Percentiles rank a stretch among this genome's conserved stretches.
phyloP scores from a whole-genome alignment of 768 basidiomycete species.

The Xerocomus potaroensis region DNA sequence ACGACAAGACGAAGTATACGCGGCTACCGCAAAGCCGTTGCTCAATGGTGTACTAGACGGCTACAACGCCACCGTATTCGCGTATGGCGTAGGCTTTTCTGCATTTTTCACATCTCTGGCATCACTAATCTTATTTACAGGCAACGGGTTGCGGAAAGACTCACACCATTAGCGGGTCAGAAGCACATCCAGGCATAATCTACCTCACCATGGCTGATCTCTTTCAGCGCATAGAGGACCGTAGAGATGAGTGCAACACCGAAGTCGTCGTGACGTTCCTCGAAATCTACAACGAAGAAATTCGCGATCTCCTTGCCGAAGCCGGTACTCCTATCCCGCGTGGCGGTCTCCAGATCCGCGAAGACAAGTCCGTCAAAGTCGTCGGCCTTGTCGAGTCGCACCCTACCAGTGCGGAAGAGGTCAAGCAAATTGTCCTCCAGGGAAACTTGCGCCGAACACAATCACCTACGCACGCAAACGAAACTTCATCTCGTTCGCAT shows the following conservation, averaged over 20 bases:
- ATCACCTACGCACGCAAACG: slow-evolving; percentile 94
- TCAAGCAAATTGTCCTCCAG: slow-evolving; percentile 86
- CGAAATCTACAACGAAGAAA: slow-evolving; percentile 99
- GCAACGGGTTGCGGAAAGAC: slow-evolving; percentile 99
- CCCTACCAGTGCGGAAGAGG: slow-evolving; percentile 84
- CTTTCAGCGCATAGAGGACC: slow-evolving; percentile 88
- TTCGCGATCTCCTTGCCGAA: slow-evolving; percentile 89
- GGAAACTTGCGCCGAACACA: slow-evolving; percentile 89
- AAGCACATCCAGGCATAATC: slow-evolving; percentile 86
- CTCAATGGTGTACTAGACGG: slow-evolving; percentile 85
- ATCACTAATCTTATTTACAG: slow-evolving; percentile 40
- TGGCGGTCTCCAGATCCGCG: slow-evolving; percentile 89
- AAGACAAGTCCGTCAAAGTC: slow-evolving; percentile 91
- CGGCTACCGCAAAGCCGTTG: slow-evolving; percentile 79
- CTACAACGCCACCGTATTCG: slow-evolving; percentile 96
- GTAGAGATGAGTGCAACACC: slow-evolving; percentile 77
- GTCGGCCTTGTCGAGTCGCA: slow-evolving; percentile 77
- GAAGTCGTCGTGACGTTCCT: slow-evolving; percentile 93
- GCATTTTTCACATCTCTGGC: slow-evolving; percentile 1
- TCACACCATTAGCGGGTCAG: slow-evolving; percentile 95
- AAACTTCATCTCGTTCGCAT: slow-evolving; percentile 94
- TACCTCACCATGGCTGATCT: slow-evolving; percentile 97
- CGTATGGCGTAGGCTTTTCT: slow-evolving; percentile 79
- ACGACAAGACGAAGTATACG: slow-evolving; percentile 83
- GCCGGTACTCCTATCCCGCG: slow-evolving; percentile 55